Evolutionary conservation across 768 basidiomycete genomes (phyloP), one percentile per base, ranked within the genome.

Genomic region (Royoungia palumana): DNA sequence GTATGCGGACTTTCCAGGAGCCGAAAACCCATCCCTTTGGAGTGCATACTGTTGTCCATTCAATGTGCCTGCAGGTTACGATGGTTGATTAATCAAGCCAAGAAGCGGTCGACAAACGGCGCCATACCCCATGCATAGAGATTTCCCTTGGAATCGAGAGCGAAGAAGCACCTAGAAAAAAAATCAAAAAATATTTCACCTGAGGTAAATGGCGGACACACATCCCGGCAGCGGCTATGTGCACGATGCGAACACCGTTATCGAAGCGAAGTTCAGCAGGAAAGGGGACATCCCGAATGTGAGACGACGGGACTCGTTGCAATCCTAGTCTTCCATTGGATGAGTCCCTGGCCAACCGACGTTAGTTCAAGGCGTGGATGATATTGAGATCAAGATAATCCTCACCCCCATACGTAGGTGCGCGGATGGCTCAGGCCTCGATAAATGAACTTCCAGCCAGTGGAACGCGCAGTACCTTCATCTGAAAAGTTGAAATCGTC

Each of bases 391-490:
- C 48, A 3, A 35, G 20, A 30, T 27, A 37, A 52, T 14, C 58
- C 73, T 55, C 58, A 89, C 88, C 88, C 83, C 80, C 83, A 73
- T 64, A 79, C 75, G 49, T 69, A 79, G 9, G 76, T 58, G 30
- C 64, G 69, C 3, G 74, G 87, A 50, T 75, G 75, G 46, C 69
- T 79, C 20, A 94, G 69, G 6, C 87, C 81, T 40, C 72, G 75
- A 70, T 93, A 94, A 34, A 94, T 80, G 56, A 81, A 77, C 66
- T 85, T 87, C 82, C 86, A 94, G 13, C 90, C 90, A 37, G 69
- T 81, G 12, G 77, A 80, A 17, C 92, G 74, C 13, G 91, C 91
- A 1, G 86, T 91, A 35, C 76, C 78, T 35, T 76, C 72, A 4
- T 78, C 80, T 8, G 85, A 76, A 58, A 90, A 94, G 67, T 91